Evolutionary conservation across 805 yeast species (phyloP), one percentile per base, ranked within the genome.

Genomic region (Wickerhamomyces hampshirensis): DNA sequence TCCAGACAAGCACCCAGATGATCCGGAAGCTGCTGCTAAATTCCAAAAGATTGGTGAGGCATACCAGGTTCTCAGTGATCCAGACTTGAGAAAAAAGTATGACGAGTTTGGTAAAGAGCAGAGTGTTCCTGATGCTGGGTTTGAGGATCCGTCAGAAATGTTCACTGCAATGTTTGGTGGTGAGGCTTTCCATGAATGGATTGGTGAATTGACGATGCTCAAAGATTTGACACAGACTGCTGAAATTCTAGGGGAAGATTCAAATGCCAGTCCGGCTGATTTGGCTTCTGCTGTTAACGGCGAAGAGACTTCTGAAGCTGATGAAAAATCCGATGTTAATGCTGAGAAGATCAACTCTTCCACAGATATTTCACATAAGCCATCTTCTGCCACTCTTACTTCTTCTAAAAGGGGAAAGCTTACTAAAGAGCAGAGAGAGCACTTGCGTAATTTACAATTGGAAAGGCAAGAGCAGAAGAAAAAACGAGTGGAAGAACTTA

Each of bases 1-100:
- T 59, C 98, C 98, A 1, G 98, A 93, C 59, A 93, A 93, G 66
- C 87, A 91, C 55, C 96, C 95, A n/a, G 80, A 84, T 52, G 95
- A 93, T 57, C 94, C 93, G 28, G 73, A 75, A 10, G 98, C 98
- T 12, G 87, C 91, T 11, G 76, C 73, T 34, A 80, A 82, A 51
- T 93, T 93, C 62, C 96, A 93, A 61, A 84, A 75, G 39, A 68
- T 73, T 17, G 70, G 75, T 37, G 69, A 67, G 44, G 91, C 91
- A 0, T 84, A 83, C 50, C 88, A 84, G 47, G 85, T 93, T 0
- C 64, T 93, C 42, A 82, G 83, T 51, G 93, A 93, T 57, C 66
- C 74, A 1, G 73, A 71, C 7, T 62, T 83, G 35, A 74, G 97
- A 42, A 66, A 69, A 17, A 67, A 77, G 11, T 93, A 93, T 57